A percentile compares a stretch with the other conserved stretches of the same genome.
Evolutionary conservation across 345 rosid genomes (phyloP).

Genomic region (Rhodamnia argentea): DNA sequence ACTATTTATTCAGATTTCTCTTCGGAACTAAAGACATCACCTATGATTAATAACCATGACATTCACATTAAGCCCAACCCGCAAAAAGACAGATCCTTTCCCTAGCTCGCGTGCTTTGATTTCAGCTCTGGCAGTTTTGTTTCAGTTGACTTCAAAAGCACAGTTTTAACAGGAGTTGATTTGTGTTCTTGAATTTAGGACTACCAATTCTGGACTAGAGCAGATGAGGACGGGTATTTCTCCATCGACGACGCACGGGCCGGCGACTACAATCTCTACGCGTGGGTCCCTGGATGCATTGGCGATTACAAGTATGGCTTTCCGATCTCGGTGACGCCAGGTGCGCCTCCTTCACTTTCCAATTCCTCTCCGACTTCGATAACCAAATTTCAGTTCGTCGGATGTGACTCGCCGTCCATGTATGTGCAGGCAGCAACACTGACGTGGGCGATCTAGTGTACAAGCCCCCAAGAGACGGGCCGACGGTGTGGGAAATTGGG

Average conservation of each 20-base stretch:
- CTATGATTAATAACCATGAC: not conserved
- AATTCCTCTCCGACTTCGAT: not conserved
- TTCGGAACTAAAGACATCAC: not conserved
- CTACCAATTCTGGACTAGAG: slow-evolving; percentile 78
- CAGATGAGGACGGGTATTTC: slow-evolving; percentile 55
- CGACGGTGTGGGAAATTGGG: slow-evolving; percentile 69
- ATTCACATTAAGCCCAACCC: not conserved
- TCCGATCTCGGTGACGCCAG: slow-evolving; percentile 36
- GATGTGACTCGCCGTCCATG: not conserved
- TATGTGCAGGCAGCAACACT: slow-evolving; percentile 22
- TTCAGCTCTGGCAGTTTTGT: not conserved
- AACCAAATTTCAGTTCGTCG: not conserved
- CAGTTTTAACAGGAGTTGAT: not conserved
- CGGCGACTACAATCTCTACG: slow-evolving; percentile 59
- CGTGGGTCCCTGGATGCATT: slow-evolving; percentile 76
- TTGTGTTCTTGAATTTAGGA: slow-evolving; percentile 15
- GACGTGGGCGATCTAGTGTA: slow-evolving; percentile 28
- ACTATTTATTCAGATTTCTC: not conserved
- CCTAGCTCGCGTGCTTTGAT: not conserved
- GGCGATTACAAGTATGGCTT: slow-evolving; percentile 58
- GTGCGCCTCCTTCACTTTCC: slow-evolving; percentile 8
- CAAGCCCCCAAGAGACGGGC: slow-evolving; percentile 58
- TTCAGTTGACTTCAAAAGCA: not conserved
- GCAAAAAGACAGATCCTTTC: not conserved
- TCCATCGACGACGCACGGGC: slow-evolving; percentile 28